Conservation (phyloP, 1,284 basidiomycete genomes). For the Heterobasidion irregulare region DNA sequence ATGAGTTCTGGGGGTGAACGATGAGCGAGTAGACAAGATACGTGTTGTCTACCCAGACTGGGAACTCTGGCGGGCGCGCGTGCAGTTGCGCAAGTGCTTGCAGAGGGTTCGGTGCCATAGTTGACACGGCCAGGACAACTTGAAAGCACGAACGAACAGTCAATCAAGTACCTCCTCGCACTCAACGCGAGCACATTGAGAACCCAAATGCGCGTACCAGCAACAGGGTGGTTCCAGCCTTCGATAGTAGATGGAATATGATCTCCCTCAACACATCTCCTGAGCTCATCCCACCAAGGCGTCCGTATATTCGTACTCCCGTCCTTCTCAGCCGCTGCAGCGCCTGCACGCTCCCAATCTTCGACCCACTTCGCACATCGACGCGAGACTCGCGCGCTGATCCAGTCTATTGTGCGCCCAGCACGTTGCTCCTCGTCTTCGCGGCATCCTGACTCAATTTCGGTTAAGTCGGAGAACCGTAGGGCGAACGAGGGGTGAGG, state of each 20-base stretch:
- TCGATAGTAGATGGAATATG: conserved; percentile 59
- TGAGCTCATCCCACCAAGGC: conserved; percentile 81
- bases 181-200: neutral
- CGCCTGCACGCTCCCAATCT: conserved; percentile 24
- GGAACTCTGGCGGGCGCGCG: conserved; percentile 54
- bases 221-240: conserved; percentile 77
- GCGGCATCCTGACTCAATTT: conserved; percentile 59
- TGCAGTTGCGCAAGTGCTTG: conserved; percentile 67
- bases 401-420: conserved; percentile 72
- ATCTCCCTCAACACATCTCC: conserved; percentile 67
- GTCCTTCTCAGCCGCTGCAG: conserved; percentile 18
- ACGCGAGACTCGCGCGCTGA: conserved; percentile 55
- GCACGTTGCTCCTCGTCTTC: conserved; percentile 75
- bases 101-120: conserved; percentile 65
- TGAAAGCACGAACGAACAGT: conserved; percentile 1
- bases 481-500: conserved; percentile 63
- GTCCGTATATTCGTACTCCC: conserved; percentile 30
- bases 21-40: conserved; percentile 67
- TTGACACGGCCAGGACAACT: conserved; percentile 77
- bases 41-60: conserved; percentile 68
- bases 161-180: too few relatives aligned
- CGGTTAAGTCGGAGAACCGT: conserved; percentile 64
- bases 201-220: conserved; percentile 39
- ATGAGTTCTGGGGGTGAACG: conserved; percentile 61
- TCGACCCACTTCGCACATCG: conserved; percentile 61